Evolutionary conservation across 768 basidiomycete species (phyloP), one percentile per base, ranked within the genome.

Genomic region (Mycena sanguinolenta): DNA sequence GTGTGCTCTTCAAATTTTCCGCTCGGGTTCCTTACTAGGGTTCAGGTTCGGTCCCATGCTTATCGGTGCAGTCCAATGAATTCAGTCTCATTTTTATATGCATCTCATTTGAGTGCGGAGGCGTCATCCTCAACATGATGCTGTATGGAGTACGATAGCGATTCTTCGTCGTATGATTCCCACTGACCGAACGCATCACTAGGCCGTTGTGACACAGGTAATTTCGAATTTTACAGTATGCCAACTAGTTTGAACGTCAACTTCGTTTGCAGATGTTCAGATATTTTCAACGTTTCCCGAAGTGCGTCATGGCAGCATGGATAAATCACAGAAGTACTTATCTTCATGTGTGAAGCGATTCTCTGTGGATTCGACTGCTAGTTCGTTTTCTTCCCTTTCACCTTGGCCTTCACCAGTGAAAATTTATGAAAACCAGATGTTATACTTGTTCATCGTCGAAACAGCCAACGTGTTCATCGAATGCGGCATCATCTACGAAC

Each of bases 381-480:
- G 65, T 64, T 9, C 32, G 57, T 58, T 39, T 14, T 6, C 36
- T 38, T 14, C n/a, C 34, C 23, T 17, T 44, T 38, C 38, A 5
- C 34, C 16, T 25, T 39, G 28, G 34, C 25, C 10, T 13, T 5
- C 7, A 23, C 36, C 17, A 8, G n/a, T n/a, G n/a, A n/a, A n/a
- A n/a, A n/a, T n/a, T 21, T n/a, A 0, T 27, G 23, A 50, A 17
- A n/a, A 36, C 54, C 42, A 69, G 68, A 69, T 72, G 42, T 21
- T 69, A 9, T 72, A 72, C 49, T 49, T 72, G n/a, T 32, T 68
- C 57, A 6, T 72, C 34, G 71, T 57, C 19, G 53, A 61, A 53
- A 69, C 63, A 2, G 67, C 39, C 46, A 57, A 60, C 32, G 36
- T 72, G 4, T 2, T 69, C n/a, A 52, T 72, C 50, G 52, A 68